Conservation (phyloP, 2,329 filamentous ascomycete genomes). For the Diaporthe sp. region DNA sequence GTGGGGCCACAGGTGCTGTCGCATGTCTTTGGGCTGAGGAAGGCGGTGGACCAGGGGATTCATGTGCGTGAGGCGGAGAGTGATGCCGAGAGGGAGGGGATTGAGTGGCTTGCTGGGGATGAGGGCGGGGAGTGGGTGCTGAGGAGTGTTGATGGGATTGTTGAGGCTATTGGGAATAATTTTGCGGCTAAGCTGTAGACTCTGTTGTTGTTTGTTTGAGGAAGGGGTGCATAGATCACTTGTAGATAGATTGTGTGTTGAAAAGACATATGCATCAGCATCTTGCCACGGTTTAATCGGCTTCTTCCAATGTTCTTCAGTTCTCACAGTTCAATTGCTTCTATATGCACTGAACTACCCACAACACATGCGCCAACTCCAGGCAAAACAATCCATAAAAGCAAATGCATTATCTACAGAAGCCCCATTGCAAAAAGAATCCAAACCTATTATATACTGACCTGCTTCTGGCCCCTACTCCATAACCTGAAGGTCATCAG, state of each 20-base stretch:
- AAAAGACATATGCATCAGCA: neutral
- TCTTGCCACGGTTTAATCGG: neutral
- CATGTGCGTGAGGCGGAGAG: constrained; percentile 44
- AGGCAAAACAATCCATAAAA: neutral
- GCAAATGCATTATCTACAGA: neutral
- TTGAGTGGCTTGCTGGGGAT: constrained; percentile 58
- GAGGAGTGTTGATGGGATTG: constrained; percentile 58
- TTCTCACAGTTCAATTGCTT: neutral
- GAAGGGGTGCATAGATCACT: neutral
- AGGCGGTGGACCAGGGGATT: constrained; percentile 68
- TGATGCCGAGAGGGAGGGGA: constrained; percentile 47
- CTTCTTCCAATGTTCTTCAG: neutral
- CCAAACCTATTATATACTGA: neutral
- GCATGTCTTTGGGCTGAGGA: constrained; percentile 84
- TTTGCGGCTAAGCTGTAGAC: constrained; percentile 52
- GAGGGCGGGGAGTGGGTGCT: constrained; percentile 63
- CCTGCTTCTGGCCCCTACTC: constrained; percentile 45
- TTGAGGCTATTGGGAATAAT: constrained; percentile 58
- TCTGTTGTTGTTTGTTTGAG: no score
- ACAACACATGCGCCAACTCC: neutral
- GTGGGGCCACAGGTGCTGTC: constrained; percentile 86
- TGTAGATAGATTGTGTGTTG: neutral
- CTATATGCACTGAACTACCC: neutral
- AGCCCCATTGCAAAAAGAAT: neutral
- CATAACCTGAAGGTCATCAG: constrained; percentile 66